A percentile compares a stretch with the other conserved stretches of the same genome.
phyloP scores from a whole-genome alignment of 805 yeast genomes.

The Yamadazyma insecticola region DNA sequence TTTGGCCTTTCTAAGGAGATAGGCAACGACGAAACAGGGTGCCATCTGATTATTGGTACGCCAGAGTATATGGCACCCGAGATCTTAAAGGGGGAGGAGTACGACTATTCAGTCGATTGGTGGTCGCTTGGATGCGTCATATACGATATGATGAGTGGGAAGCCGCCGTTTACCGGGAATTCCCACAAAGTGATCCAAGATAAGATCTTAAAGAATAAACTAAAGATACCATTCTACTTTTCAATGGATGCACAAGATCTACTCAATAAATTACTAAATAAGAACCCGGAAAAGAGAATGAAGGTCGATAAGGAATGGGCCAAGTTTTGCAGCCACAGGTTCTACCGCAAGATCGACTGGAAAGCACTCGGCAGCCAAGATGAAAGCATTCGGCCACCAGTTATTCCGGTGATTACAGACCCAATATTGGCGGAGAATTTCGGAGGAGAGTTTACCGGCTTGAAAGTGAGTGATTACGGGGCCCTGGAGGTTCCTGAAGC shows the following conservation, averaged over 20 bases:
- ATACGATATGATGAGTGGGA: constrained; percentile 40
- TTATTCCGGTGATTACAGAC: constrained; percentile 39
- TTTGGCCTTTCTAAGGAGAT: constrained; percentile 39
- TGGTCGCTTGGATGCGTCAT: constrained; percentile 45
- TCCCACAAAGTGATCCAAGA: constrained; percentile 36
- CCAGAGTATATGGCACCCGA: constrained; percentile 48
- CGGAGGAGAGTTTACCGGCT: constrained; percentile 36
- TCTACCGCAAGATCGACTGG: constrained; percentile 39
- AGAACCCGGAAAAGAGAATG: constrained; percentile 33
- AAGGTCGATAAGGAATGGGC: constrained; percentile 32
- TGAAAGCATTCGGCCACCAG: constrained; percentile 28
- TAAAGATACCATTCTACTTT: constrained; percentile 37
- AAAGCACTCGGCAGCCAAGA: constrained; percentile 24
- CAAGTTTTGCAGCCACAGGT: constrained; percentile 29
- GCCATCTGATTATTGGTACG: constrained; percentile 38
- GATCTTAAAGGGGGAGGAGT: constrained; percentile 36
- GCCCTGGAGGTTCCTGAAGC: neutral
- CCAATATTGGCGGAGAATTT: constrained; percentile 43
- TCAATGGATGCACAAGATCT: constrained; percentile 40
- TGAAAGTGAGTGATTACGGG: constrained; percentile 36
- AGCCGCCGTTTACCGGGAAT: constrained; percentile 43
- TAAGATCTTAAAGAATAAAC: constrained; percentile 30
- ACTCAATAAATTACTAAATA: constrained; percentile 32
- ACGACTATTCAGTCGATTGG: constrained; percentile 43
- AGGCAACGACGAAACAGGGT: constrained; percentile 14